Base-by-base conservation (phyloP, 1,284 basidiomycete species). In the Mycosarcoma maydis region DNA sequence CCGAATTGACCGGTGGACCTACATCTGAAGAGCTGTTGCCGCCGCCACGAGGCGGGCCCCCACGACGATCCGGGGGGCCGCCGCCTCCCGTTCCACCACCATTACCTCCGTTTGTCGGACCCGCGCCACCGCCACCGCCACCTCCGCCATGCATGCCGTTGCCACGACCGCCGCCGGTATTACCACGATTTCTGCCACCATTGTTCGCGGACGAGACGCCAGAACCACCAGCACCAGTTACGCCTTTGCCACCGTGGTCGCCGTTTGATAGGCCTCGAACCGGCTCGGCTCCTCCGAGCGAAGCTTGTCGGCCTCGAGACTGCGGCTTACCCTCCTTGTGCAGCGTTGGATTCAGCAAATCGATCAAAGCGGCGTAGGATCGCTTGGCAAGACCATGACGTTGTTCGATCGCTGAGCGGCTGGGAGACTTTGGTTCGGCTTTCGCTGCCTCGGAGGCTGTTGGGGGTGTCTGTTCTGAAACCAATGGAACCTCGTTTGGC, bases 311-410 rank as follows among this genome's bases (percentile, higher is more conserved):
- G n/a, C 38, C 20, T 3, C 39, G 49, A 20, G 47, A 37, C 16
- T 34, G 40, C 38, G 44, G 45, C 54, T 57, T 68, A 17, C 4
- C 14, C 16, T 69, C 66, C 44, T 69, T 69, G 51, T 58, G 55
- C 32, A 56, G 34, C 20, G 62, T 49, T 14, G 66, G 66, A 33
- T 69, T 59, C n/a, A 69, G 20, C 20, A 69, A 45, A 41, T 69
- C 66, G 30, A 69, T 69, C 38, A 69, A 20, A 16, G 66, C 66
- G 19, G 66, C 66, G 22, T 69, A 69, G 13, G 66, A 69, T 20
- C 60, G 51, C 40, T 69, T 69, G 10, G 66, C 66, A 3, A 69
- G 60, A 10, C 66, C 55, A 19, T 50, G 54, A 13, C 65, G 54
- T 22, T 54, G 58, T 14, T 62, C 65, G 6, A 19, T 24, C 14